phyloP scores from a whole-genome alignment of 495 filamentous ascomycete species.

The Podospora anserina region DNA sequence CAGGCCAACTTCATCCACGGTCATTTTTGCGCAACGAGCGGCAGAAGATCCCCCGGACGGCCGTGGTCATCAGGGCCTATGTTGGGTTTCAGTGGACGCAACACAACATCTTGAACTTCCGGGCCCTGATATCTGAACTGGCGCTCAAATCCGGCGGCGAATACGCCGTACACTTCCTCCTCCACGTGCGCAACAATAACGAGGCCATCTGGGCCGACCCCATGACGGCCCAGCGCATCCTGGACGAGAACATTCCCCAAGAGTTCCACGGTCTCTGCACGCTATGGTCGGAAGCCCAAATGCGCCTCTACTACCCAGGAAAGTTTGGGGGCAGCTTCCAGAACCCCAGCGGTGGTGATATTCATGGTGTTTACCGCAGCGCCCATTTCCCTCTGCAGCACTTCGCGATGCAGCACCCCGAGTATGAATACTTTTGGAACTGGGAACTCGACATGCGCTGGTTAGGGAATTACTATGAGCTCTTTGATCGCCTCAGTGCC shows the following conservation, averaged over 20 bases:
- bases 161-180: conserved; percentile 75
- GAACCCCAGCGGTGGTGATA: conserved; percentile 56
- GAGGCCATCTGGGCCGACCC: conserved; percentile 62
- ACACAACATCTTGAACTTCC: conserved; percentile 67
- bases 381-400: conserved; percentile 88
- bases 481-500: conserved; percentile 68
- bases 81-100: conserved; percentile 65
- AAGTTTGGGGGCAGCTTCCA: conserved; percentile 65
- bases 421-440: conserved; percentile 96
- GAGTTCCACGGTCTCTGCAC: conserved; percentile 87
- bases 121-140: conserved; percentile 75
- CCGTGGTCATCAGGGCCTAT: conserved; percentile 70
- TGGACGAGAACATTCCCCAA: conserved; percentile 71
- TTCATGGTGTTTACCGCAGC: conserved; percentile 88
- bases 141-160: conserved; percentile 71
- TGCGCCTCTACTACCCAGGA: conserved; percentile 79
- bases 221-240: conserved; percentile 51
- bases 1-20: not conserved
- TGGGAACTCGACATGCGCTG: conserved; percentile 97
- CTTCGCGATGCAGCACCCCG: conserved; percentile 83
- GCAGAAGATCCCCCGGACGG: conserved; percentile 56
- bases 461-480: conserved; percentile 89
- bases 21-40: conserved; percentile 20
- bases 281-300: conserved; percentile 91
- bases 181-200: conserved; percentile 69